A percentile compares a stretch with the other conserved stretches of the same genome.
Conservation (phyloP, 768 basidiomycete genomes). For the Grammothele lineata region DNA sequence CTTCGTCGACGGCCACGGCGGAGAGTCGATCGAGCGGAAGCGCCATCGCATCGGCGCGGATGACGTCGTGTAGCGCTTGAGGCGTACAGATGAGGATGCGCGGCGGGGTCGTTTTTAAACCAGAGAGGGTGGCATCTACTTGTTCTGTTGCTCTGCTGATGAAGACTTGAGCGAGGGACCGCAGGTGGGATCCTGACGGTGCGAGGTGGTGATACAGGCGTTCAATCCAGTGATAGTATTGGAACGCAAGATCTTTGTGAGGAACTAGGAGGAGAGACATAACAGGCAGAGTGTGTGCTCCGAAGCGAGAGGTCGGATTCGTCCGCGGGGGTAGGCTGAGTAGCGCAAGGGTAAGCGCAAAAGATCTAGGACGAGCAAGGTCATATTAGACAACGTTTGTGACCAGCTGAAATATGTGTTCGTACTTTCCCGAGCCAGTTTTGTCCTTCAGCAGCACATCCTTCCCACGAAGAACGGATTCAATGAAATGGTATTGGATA, state of each 20-base stretch:
- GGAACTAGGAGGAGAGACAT: conserved; percentile 65
- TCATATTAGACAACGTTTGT: too few species aligned
- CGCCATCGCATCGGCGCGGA: conserved; percentile 37
- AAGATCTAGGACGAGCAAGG: conserved; percentile 45
- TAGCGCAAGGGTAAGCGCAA: conserved; percentile 63
- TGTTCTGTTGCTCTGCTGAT: too few species aligned
- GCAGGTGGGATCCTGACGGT: too few species aligned
- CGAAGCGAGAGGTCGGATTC: conserved; percentile 6
- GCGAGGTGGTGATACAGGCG: conserved; percentile 33
- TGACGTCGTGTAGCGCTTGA: conserved; percentile 58
- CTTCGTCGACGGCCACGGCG: conserved; percentile 70
- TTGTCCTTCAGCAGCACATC: conserved; percentile 65
- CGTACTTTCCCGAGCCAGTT: conserved; percentile 83
- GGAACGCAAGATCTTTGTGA: conserved; percentile 67
- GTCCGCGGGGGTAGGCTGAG: conserved; percentile 36
- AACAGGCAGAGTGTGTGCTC: conserved; percentile 1
- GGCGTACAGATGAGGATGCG: conserved; percentile 73
- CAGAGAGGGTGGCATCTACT: too few species aligned
- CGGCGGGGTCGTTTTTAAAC: conserved; percentile 46
- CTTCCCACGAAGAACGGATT: conserved; percentile 49
- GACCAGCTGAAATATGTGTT: conserved; percentile 26
- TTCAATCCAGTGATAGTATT: conserved; percentile 63
- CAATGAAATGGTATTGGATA: conserved; percentile 57
- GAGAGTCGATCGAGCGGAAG: conserved; percentile 46
- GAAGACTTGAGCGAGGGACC: too few species aligned